Evolutionary conservation across 768 basidiomycete genomes (phyloP).

Genomic region (Termitomyces sp.): DNA sequence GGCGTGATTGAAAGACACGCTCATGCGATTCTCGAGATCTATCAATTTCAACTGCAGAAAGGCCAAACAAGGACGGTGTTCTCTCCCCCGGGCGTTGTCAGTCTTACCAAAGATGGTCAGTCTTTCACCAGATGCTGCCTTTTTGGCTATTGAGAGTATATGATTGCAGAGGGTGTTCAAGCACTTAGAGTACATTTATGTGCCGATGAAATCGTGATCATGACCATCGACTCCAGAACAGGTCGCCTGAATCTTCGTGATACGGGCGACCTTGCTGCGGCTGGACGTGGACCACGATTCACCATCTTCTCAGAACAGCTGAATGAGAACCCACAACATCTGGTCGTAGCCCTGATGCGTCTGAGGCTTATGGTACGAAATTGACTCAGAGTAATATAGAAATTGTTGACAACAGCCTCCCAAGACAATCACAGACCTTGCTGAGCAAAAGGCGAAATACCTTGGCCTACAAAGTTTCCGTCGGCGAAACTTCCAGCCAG

Average conservation of each 20-base stretch:
- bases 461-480: conserved; percentile 76
- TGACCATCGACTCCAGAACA: conserved; percentile 76
- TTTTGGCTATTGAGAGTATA: background rate
- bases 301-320: conserved; percentile 49
- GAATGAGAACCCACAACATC: conserved; percentile 60
- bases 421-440: conserved; percentile 80
- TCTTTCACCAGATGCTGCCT: background rate
- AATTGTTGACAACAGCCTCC: background rate
- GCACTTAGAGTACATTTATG: conserved; percentile 68
- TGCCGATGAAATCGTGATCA: conserved; percentile 67
- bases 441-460: conserved; percentile 82
- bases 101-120: conserved; percentile 51
- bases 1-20: conserved; percentile 64
- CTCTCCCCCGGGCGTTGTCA: conserved; percentile 53
- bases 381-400: background rate
- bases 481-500: conserved; percentile 56
- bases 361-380: conserved; percentile 58
- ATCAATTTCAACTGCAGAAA: conserved; percentile 49
- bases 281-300: conserved; percentile 67
- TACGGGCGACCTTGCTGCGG: conserved; percentile 73
- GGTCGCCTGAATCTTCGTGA: conserved; percentile 76
- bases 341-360: conserved; percentile 51
- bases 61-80: conserved; percentile 51
- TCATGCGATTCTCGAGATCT: conserved; percentile 50
- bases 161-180: conserved; percentile 40